Evolutionary conservation across 73 alveolate species (phyloP), one percentile per base, ranked within the genome.

Genomic region (Tetrahymena borealis): DNA sequence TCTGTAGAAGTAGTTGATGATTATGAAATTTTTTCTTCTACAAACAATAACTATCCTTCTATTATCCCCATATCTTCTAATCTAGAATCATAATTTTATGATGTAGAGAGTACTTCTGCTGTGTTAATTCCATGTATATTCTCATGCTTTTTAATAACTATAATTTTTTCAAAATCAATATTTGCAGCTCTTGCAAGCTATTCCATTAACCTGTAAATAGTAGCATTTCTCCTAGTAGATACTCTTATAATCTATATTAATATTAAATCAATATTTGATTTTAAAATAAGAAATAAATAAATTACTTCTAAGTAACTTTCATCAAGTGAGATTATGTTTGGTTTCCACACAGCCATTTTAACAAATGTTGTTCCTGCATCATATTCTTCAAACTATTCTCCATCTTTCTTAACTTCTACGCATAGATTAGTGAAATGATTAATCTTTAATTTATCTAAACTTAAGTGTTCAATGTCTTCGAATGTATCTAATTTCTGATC

Each of bases 401-500:
- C 95, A 38, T 39, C 79, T 77, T 38, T 33, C n/a, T 92, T 40
- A 39, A 78, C 43, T 32, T 78, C 90, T n/a, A 78, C 95, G 36
- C 90, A 40, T 11, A 91, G 36, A 5, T 78, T 40, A 24, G 91
- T 38, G 32, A 38, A 78, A 33, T 42, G 43, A n/a, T 78, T 28
- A 28, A 92, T 40, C 43, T 78, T 77, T 28, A 92, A 33, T 36
- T 91, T 91, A 16, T 78, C 95, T 38, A 92, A 38, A 15, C 90
- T 40, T 78, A 91, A 78, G 85, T 40, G 78, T 42, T 92, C 95
- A 31, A 78, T 35, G 15, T 91, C 95, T 39, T 78, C 92, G 78
- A 92, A 92, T 1, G 95, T 92, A 32, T 92, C 95, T n/a, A 39
- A 39, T 38, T 78, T 78, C 90, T 92, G 78, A 92, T 92, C 95